Base-by-base conservation (phyloP, 768 basidiomycete species). In the Termitomyces sp. region DNA sequence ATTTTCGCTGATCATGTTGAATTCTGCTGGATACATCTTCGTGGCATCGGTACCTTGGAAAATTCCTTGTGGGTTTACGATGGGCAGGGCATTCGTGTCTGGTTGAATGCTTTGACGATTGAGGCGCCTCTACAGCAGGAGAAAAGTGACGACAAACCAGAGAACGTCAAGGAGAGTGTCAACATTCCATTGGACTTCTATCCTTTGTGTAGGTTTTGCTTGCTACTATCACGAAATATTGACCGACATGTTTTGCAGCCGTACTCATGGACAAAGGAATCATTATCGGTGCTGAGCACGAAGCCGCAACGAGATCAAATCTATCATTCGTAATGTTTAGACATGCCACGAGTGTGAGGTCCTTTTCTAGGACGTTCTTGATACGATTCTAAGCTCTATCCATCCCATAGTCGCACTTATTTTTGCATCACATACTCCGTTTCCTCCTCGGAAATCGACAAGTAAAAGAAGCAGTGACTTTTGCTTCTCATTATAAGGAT, bases 211-310 rank as follows among this genome's bases (percentile, higher is more conserved):
- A 66, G 68, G 80, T 68, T 66, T 79, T 73, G 22, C 47, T 51
- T 26, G 58, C 29, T 8, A 10, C 50, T 12, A 13, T 41, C 51
- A 20, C 20, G 26, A 50, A 13, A 12, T 44, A n/a, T 26, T 59
- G n/a, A 49, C 59, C 18, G 57, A 58, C 60, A 45, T 22, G 57
- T 60, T 37, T 33, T 54, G 13, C 64, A 98, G 96, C 96, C 57
- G 94, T 94, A 7, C 81, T 99, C 26, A 98, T 98, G 94, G 95
- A 98, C 71, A 99, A 98, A 68, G 96, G 95, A 1, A 97, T 99
- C 63, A 94, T 99, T 62, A 94, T 98, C 63, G 96, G 96, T 8
- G 92, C 90, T 28, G 95, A 98, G 62, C 85, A 94, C 57, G 96
- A 99, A 70, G 82, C 84, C 3, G 87, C 85, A 3, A 79, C 87